Evolutionary conservation across 805 yeast species (phyloP).

Genomic region (Nakazawaea anatomiae): DNA sequence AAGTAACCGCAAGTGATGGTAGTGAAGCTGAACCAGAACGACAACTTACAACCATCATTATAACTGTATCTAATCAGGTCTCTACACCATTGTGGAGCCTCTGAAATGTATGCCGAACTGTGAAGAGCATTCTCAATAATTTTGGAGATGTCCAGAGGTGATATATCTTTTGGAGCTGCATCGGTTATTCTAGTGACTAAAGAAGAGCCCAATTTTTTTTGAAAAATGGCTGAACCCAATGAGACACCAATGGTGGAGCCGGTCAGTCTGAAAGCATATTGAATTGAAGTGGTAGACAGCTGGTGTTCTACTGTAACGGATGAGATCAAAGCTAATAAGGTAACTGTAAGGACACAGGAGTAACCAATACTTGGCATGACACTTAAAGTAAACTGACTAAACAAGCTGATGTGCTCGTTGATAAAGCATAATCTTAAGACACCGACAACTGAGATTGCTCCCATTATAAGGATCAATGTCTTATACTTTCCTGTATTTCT

Average conservation of each 20-base stretch:
- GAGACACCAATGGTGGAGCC: conserved; percentile 85
- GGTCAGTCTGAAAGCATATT: conserved; percentile 78
- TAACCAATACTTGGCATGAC: conserved; percentile 57
- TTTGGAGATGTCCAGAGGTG: not conserved
- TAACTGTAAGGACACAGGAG: conserved; percentile 58
- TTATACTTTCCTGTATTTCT: conserved; percentile 59
- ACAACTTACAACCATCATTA: conserved; percentile 6
- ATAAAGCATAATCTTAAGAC: conserved; percentile 24
- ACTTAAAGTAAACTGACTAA: conserved; percentile 34
- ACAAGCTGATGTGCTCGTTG: conserved; percentile 19
- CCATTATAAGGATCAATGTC: conserved; percentile 32
- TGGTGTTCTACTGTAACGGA: conserved; percentile 63
- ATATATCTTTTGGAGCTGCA: not conserved
- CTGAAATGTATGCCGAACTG: conserved; percentile 4
- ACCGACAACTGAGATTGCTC: conserved; percentile 40
- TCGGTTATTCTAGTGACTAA: conserved; percentile 17
- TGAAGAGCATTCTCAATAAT: conserved; percentile 8
- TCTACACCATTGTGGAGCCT: conserved; percentile 11
- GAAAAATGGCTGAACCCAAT: conserved; percentile 61
- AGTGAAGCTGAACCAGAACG: conserved; percentile 11
- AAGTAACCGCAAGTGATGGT: conserved; percentile 7
- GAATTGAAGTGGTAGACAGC: conserved; percentile 79
- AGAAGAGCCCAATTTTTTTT: conserved; percentile 31
- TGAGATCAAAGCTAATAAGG: conserved; percentile 65
- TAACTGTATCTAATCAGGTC: conserved; percentile 10